phyloP scores from a whole-genome alignment of 2,329 filamentous ascomycete species.

The Coniochaeta prunicola region DNA sequence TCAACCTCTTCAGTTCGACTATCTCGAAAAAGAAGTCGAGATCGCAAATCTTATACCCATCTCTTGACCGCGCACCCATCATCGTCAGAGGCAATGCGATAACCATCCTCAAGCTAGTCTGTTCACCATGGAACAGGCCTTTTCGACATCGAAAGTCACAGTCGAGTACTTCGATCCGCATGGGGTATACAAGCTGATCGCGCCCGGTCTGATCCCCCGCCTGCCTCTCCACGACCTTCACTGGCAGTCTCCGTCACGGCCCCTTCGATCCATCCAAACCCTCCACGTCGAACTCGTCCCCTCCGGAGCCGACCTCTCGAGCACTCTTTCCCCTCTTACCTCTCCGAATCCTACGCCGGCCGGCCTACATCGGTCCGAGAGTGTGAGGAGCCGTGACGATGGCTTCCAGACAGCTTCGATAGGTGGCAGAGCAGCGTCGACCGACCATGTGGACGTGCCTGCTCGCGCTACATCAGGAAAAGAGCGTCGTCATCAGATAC shows the following conservation, averaged over 20 bases:
- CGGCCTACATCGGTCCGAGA: slow-evolving; percentile 19
- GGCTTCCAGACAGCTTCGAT: slow-evolving; percentile 53
- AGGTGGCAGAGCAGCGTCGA: slow-evolving; percentile 30
- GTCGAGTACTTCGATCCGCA: slow-evolving; percentile 96
- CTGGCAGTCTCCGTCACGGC: slow-evolving; percentile 92
- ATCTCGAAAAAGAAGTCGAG: neutral
- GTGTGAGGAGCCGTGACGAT: slow-evolving; percentile 38
- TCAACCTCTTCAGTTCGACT: no score
- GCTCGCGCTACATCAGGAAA: slow-evolving; percentile 31
- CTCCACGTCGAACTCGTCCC: slow-evolving; percentile 85
- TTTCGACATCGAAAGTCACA: slow-evolving; percentile 75
- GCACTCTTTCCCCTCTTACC: slow-evolving; percentile 25
- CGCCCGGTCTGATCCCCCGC: slow-evolving; percentile 67
- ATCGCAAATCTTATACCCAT: neutral
- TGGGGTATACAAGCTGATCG: slow-evolving; percentile 76
- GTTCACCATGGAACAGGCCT: slow-evolving; percentile 56
- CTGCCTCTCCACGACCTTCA: slow-evolving; percentile 87
- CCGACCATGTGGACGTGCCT: slow-evolving; percentile 29
- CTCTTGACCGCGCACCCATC: neutral
- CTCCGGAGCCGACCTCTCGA: slow-evolving; percentile 40
- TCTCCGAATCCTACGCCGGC: slow-evolving; percentile 20
- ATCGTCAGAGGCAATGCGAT: slow-evolving; percentile 17
- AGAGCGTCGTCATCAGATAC: slow-evolving; percentile 84
- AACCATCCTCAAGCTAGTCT: slow-evolving; percentile 19
- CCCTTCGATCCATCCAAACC: slow-evolving; percentile 86